Base-by-base conservation (phyloP, 1,284 basidiomycete species). In the Chalciporus sp. region DNA sequence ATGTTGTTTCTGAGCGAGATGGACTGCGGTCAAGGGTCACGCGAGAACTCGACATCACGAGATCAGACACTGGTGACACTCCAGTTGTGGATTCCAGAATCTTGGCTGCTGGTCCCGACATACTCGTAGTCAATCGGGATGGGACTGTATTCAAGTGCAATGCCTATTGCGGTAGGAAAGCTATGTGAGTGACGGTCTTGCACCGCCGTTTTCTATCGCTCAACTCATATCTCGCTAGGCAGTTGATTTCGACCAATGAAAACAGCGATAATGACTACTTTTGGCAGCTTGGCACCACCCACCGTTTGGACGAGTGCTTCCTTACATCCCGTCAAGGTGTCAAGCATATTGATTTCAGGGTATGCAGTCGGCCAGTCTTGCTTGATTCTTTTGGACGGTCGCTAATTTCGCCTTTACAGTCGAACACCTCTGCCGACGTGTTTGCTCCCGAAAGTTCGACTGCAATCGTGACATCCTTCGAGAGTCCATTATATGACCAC, bases 401-500 rank as follows among this genome's bases (percentile, higher is more conserved):
- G 47, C 49, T 55, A 46, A 63, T 57, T 43, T 19, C 23, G 23
- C 43, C 16, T 41, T 29, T n/a, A 31, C 49, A 74, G 73, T 60
- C 63, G 28, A 59, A 59, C 19, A 62, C 60, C 35, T 51, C 65
- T 26, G 49, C 62, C 11, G 57, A 68, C 35, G 58, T 82, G 29
- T 76, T 80, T 54, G 63, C 64, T n/a, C 53, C 75, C 19, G 43
- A 67, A 7, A 59, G 57, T 31, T 56, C 65, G 6, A 65, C 66
- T 40, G 74, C 80, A 51, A 54, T 76, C 3, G 64, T 88, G 19
- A 85, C 84, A 0, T 81, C 76, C 35, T 69, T 85, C 31, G 81
- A 84, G 58, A 67, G 75, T 52, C 66, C 71, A 17, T 55, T 55
- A 6, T 59, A 68, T 8, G 76, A 83, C 56, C 66, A 78, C 41